Conservation (phyloP, 805 yeast species). For the Wickerhamiella brachini region DNA sequence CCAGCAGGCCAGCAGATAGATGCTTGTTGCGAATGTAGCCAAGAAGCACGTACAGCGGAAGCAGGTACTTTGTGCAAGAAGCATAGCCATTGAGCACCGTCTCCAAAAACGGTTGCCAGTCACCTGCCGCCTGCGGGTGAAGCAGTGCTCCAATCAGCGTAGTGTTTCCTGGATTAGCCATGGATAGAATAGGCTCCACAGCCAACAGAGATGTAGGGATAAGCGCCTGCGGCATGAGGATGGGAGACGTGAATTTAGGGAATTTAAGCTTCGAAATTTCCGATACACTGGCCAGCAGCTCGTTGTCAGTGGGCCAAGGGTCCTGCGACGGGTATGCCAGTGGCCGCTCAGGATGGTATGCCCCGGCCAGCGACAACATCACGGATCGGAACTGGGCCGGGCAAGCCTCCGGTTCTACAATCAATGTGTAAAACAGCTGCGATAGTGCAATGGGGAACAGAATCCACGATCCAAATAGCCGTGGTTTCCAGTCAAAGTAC, state of each 20-base stretch:
- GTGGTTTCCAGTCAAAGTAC: conserved; percentile 22
- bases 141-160: conserved; percentile 23
- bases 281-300: conserved; percentile 22
- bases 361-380: conserved; percentile 21
- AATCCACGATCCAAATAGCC: conserved; percentile 27
- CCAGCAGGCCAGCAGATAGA: background rate
- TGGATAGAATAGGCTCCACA: conserved; percentile 18
- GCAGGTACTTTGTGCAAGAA: conserved; percentile 18
- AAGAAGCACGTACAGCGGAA: conserved; percentile 19
- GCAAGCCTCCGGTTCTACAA: conserved; percentile 24
- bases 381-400: conserved; percentile 22
- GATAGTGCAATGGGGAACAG: conserved; percentile 29
- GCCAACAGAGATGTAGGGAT: conserved; percentile 12
- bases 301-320: conserved; percentile 24
- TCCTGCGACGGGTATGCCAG: conserved; percentile 18
- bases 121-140: conserved; percentile 21
- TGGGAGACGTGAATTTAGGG: conserved; percentile 23
- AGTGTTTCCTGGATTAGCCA: conserved; percentile 24
- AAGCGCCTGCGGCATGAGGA: conserved; percentile 16
- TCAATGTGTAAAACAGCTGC: conserved; percentile 26
- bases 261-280: conserved; percentile 21
- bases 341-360: conserved; percentile 22
- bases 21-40: conserved; percentile 9
- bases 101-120: conserved; percentile 16
- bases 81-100: conserved; percentile 17